Base-by-base conservation (phyloP, 768 basidiomycete species). In the Leccinum ochraceum region DNA sequence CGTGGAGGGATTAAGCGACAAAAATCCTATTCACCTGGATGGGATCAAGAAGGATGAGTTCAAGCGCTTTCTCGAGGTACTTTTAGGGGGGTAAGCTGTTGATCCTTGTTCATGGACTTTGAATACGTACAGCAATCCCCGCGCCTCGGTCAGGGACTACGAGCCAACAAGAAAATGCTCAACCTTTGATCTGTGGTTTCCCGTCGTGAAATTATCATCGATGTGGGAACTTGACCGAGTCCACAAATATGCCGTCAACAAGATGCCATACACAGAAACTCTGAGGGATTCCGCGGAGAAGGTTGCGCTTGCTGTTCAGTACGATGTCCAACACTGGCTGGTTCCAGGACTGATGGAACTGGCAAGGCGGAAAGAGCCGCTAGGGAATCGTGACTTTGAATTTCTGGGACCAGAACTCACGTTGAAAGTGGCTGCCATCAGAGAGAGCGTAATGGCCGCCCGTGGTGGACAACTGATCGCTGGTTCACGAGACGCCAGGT, bases 181-280 rank as follows among this genome's bases (percentile, higher is more conserved):
- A 48, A 10, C n/a, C 20, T 59, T 58, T 51, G 68, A 71, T 7
- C 70, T 71, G 54, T 80, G 80, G 81, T 63, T 74, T 16, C 71
- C 76, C 0, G 71, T 77, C 22, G 64, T 78, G n/a, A 76, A 76
- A 61, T 65, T 81, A 22, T 66, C 80, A 6, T 73, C 65, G 6
- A 75, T 77, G 66, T 81, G 80, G 77, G 65, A 68, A 46, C 77
- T 78, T 54, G 60, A 67, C 20, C 53, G 60, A 14, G 53, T 79
- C 32, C 70, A 76, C 36, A 56, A 63, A 17, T 60, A 67, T 36
- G 76, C 77, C 5, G 67, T 77, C 16, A 16, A 70, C 5, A 58
- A 63, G 2, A 66, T 81, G 57, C 61, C 68, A 20, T 71, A 62
- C 58, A 14, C 17, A 9, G 34, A 36, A 11, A 30, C 60, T 11